A percentile compares a stretch with the other conserved stretches of the same genome.
Conservation (phyloP, 306 rosid species). For the Prunus mira region DNA sequence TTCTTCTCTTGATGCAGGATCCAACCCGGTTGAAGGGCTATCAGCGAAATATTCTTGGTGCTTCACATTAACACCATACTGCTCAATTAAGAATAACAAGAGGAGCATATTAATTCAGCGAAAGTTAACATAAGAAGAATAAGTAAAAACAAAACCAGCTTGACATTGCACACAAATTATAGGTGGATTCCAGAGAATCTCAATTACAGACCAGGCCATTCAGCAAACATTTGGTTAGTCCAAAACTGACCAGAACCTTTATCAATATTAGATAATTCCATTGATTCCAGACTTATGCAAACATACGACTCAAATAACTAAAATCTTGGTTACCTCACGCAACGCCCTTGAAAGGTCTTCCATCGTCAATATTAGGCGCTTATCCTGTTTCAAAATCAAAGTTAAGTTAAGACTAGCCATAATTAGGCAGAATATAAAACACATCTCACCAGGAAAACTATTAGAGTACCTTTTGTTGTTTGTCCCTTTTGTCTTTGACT, state of each 20-base stretch:
- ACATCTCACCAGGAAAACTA: neutral
- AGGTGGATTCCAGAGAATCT: neutral
- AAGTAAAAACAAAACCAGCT: neutral
- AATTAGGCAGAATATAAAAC: neutral
- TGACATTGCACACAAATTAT: neutral
- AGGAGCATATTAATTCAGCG: neutral
- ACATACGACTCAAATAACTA: neutral
- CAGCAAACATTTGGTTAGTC: neutral
- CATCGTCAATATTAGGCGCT: slow-evolving; percentile 75
- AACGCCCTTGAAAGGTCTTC: slow-evolving; percentile 80
- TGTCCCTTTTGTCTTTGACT: slow-evolving; percentile 91
- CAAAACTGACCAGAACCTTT: neutral
- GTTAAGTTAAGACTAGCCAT: slow-evolving; percentile 18
- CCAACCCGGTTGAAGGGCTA: slow-evolving; percentile 80
- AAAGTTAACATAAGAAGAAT: neutral
- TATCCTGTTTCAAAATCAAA: slow-evolving; percentile 58
- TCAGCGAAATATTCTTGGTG: slow-evolving; percentile 99
- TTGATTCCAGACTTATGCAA: neutral
- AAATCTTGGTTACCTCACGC: slow-evolving; percentile 46
- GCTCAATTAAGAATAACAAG: slow-evolving; percentile 11
- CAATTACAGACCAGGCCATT: neutral
- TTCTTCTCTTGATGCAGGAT: slow-evolving; percentile 92
- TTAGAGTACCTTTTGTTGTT: slow-evolving; percentile 75
- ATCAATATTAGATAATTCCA: neutral
- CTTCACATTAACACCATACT: slow-evolving; percentile 72